Conservation (phyloP, 2,329 filamentous ascomycete genomes). For the Penicillium sp. region DNA sequence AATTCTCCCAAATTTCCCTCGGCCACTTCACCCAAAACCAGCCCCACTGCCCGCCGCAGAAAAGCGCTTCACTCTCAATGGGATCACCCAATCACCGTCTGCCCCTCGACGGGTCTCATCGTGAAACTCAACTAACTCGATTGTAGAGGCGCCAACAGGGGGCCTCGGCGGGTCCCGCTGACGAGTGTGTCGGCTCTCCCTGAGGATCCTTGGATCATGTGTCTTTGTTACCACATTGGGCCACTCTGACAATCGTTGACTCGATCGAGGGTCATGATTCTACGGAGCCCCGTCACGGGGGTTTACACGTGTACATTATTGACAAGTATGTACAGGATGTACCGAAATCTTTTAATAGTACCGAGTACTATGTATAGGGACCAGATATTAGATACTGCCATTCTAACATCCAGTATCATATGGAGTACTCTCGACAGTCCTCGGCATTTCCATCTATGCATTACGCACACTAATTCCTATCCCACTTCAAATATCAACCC, state of each 20-base stretch:
- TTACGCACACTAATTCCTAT: background rate
- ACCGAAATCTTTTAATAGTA: background rate
- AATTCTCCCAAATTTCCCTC: slow-evolving; percentile 3
- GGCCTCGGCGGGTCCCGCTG: slow-evolving; percentile 27
- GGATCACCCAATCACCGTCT: slow-evolving; percentile 7
- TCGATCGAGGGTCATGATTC: background rate
- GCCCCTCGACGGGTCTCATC: slow-evolving; percentile 24
- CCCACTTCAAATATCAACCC: too few species aligned
- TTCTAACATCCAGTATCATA: background rate
- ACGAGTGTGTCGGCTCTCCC: slow-evolving; percentile 21
- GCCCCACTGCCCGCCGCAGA: slow-evolving; percentile 7
- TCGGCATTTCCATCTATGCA: background rate
- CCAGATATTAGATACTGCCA: background rate
- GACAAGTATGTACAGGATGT: background rate
- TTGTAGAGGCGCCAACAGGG: slow-evolving; percentile 13
- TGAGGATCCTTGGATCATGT: slow-evolving; percentile 9
- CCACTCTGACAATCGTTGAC: background rate
- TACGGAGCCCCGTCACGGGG: background rate
- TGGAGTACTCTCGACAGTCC: background rate
- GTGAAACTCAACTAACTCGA: slow-evolving; percentile 31
- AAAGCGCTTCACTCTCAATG: background rate
- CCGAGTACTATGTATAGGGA: background rate
- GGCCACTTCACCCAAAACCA: slow-evolving; percentile 9
- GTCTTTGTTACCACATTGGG: slow-evolving; percentile 2
- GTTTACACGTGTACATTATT: background rate